These are phyloP conservation scores for Globisporangium spinosum DNA, from an alignment of 352 stramenopile genomes.

Conservation along the genomic window DNA sequence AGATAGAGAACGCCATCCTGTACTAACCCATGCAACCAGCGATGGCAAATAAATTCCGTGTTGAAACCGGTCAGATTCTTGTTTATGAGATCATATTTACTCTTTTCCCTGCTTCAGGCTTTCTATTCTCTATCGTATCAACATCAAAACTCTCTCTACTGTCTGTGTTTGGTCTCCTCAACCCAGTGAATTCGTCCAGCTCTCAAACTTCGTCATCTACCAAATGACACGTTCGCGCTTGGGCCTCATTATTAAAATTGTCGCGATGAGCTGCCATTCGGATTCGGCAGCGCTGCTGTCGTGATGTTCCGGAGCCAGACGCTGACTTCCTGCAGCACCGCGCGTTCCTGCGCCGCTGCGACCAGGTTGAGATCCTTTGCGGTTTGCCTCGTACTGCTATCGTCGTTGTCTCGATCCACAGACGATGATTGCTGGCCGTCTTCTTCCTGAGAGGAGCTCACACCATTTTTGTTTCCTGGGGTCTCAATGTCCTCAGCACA, in stretches of 20 bases:
- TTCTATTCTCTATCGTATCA: constrained; percentile 11
- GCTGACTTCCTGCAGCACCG: constrained; percentile 76
- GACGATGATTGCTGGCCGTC: not conserved
- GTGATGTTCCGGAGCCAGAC: constrained; percentile 68
- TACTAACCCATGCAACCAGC: not conserved
- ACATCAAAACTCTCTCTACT: not conserved
- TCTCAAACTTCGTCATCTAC: not conserved
- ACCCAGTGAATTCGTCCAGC: not conserved
- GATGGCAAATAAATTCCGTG: not conserved
- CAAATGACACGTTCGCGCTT: not conserved
- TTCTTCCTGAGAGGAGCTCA: constrained; percentile 1
- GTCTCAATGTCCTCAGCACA: constrained; percentile 71
- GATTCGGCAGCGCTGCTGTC: constrained; percentile 10
- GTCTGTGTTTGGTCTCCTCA: not conserved
- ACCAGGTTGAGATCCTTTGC: constrained; percentile 17
- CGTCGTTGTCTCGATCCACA: constrained; percentile 9
- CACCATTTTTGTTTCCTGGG: constrained; percentile 19
- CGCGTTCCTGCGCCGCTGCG: constrained; percentile 59
- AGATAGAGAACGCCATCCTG: not conserved
- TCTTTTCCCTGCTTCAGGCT: not conserved
- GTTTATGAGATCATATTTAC: not conserved
- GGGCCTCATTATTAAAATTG: not conserved
- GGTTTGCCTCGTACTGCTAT: not conserved
- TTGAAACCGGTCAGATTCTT: constrained; percentile 1
- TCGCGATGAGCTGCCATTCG: not conserved